Evolutionary conservation across 2,329 filamentous ascomycete species (phyloP).

Genomic region (Penicillium sp.): DNA sequence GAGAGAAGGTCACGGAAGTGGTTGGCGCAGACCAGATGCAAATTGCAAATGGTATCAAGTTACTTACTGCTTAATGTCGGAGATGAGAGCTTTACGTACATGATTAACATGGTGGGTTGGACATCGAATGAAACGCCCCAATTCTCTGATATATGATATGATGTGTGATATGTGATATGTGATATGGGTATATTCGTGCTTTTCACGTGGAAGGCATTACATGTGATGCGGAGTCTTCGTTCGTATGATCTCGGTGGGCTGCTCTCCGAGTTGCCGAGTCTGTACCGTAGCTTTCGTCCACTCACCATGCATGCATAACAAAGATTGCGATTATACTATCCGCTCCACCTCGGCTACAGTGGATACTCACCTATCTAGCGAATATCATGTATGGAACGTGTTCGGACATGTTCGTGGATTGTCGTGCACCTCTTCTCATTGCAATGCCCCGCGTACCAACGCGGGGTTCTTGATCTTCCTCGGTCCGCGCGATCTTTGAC

Average conservation of each 20-base stretch:
- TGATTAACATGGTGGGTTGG: too few species aligned
- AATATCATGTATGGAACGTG: not conserved
- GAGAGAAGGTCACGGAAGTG: conserved; percentile 13
- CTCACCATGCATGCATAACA: not conserved
- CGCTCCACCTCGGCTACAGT: conserved; percentile 15
- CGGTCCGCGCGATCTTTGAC: conserved; percentile 13
- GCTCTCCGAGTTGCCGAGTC: not conserved
- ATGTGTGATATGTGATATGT: too few species aligned
- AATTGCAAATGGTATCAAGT: conserved; percentile 1
- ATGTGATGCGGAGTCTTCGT: not conserved
- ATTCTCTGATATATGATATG: too few species aligned
- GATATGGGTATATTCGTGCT: too few species aligned
- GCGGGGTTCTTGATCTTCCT: conserved; percentile 8
- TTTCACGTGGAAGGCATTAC: not conserved
- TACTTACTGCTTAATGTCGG: not conserved
- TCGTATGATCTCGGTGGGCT: conserved; percentile 16
- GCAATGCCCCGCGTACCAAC: conserved; percentile 4
- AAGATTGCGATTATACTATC: not conserved
- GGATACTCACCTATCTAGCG: conserved; percentile 3
- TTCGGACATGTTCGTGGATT: not conserved
- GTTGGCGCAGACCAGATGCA: conserved; percentile 5
- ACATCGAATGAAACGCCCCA: too few species aligned
- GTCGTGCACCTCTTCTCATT: not conserved
- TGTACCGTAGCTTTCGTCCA: not conserved
- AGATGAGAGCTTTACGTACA: not conserved